Percentiles rank a stretch among this genome's conserved stretches.
phyloP scores from a whole-genome alignment of 2,329 filamentous ascomycete species.

The Aquanectria penicillioides region DNA sequence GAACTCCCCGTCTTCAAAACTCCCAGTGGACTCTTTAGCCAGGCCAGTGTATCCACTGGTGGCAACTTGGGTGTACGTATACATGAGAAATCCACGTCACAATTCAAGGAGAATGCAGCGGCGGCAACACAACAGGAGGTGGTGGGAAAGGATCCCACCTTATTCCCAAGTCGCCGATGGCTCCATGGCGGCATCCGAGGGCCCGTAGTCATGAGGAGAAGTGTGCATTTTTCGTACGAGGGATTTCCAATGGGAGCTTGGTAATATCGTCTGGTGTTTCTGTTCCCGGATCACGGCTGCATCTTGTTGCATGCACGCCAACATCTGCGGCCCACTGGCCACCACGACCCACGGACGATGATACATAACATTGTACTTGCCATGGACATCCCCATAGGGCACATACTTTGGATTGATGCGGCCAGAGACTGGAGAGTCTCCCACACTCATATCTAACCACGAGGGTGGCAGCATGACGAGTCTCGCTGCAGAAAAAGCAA shows the following conservation, averaged over 20 bases:
- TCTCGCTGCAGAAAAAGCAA: neutral
- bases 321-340: too few species aligned
- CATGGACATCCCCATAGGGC: too few species aligned
- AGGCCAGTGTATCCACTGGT: neutral
- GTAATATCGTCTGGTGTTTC: neutral
- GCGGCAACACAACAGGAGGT: neutral
- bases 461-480: neutral
- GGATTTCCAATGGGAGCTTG: constrained; percentile 1
- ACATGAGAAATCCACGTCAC: neutral
- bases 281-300: neutral
- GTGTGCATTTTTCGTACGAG: constrained; percentile 10
- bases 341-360: too few species aligned
- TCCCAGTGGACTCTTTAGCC: too few species aligned
- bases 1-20: neutral
- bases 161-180: neutral
- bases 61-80: neutral
- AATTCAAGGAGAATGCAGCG: too few species aligned
- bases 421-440: too few species aligned
- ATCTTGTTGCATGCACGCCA: neutral
- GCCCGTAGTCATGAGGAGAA: neutral
- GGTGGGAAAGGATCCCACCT: neutral
- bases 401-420: too few species aligned
- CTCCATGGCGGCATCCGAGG: constrained; percentile 1
- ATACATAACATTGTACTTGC: too few species aligned
- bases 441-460: neutral